Base-by-base conservation (phyloP, 2,329 filamentous ascomycete species). In the Aspergillus clavatus region DNA sequence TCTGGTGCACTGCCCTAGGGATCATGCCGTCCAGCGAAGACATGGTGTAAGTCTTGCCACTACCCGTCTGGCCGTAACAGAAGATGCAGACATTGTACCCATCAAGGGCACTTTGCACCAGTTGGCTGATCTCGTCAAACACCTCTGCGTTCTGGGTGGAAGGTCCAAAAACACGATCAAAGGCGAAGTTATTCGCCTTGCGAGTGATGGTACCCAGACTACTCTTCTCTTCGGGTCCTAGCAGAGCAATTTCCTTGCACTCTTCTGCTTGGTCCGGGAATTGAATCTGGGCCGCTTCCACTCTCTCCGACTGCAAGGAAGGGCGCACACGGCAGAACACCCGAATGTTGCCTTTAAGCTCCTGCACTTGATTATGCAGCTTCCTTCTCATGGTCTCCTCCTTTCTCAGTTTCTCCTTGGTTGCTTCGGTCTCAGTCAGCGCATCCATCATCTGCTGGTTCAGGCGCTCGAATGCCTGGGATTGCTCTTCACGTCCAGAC, bases 61-160 rank as follows among this genome's bases (percentile, higher is more conserved):
- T 93, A 3, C 93, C 93, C 0, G 93, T 98, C 68, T 98, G 93
- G 35, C 93, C 93, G 62, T 98, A 98, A 63, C 90, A 96, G 71
- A 98, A 95, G 52, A 98, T 97, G 69, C 91, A 97, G 41, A 98
- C 93, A 57, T 97, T 98, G 73, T 95, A 98, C 1, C 93, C 93
- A 61, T 98, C 93, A 29, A 98, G 77, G 0, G 94, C 93, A 56
- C 88, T 95, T 69, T 98, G 93, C 1, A 98, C 90, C 26, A 98
- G 80, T 64, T 98, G 93, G 45, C 89, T 94, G 62, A 97, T 97
- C 64, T 98, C 93, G 44, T 87, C 88, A 63, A 98, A 98, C 1
- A 98, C 84, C 54, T 95, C 86, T 14, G 81, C 76, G 62, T 98
- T 98, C 55, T 84, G 79, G 1, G 84, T 82, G 0, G 73, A 69